A percentile compares a stretch with the other conserved stretches of the same genome.
Conservation (phyloP, 2,329 filamentous ascomycete genomes). For the Pseudogymnoascus sp. region DNA sequence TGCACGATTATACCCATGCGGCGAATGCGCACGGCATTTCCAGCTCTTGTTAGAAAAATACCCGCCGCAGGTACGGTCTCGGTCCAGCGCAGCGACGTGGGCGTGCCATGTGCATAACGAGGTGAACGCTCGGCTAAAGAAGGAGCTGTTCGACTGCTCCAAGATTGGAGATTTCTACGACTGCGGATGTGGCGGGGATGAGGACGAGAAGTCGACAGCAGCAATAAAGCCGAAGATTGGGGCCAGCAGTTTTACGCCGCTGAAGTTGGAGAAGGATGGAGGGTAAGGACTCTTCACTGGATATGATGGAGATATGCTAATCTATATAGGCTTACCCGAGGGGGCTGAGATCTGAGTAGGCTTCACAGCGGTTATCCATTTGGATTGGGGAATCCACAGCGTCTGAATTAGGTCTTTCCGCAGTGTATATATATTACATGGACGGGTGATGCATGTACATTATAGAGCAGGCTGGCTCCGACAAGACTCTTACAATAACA, state of each 20-base stretch:
- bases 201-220: slow-evolving; percentile 34
- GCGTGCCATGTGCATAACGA: slow-evolving; percentile 60
- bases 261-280: slow-evolving; percentile 27
- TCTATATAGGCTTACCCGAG: background rate
- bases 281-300: slow-evolving; percentile 26
- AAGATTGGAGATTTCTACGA: slow-evolving; percentile 65
- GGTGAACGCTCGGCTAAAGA: slow-evolving; percentile 56
- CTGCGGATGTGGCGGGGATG: slow-evolving; percentile 61
- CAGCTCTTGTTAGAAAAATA: slow-evolving; percentile 52
- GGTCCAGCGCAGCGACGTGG: slow-evolving; percentile 59
- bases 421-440: background rate
- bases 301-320: background rate
- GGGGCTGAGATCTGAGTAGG: background rate
- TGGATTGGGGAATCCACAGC: background rate
- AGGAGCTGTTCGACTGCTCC: slow-evolving; percentile 55
- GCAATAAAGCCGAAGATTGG: slow-evolving; percentile 24
- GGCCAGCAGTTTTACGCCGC: slow-evolving; percentile 25
- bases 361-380: background rate
- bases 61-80: slow-evolving; percentile 56
- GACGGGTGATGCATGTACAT: background rate
- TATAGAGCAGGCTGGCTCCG: background rate
- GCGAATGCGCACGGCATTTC: slow-evolving; percentile 62
- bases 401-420: background rate
- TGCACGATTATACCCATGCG: slow-evolving; percentile 61
- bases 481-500: background rate